Base-by-base conservation (phyloP, 257 asterid species). In the Verbascum thapsus region DNA sequence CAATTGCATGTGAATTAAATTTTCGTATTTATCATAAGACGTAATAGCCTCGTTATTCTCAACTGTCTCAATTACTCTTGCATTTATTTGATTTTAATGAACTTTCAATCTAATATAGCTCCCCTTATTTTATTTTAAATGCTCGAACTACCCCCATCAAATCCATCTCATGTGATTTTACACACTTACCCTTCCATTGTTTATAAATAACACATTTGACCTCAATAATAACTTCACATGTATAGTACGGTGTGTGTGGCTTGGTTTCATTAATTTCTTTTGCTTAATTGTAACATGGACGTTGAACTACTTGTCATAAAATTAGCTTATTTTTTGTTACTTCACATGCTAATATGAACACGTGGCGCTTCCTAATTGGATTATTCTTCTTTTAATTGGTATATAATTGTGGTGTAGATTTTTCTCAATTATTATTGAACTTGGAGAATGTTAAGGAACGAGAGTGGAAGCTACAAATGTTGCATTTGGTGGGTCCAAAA, bases 51-150 rank as follows among this genome's bases (percentile, higher is more conserved):
- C 87, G 86, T 83, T 74, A 78, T 87, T 87, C 85, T 79, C 97
- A 90, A 87, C 97, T 22, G 95, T 78, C 88, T 75, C 95, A 83
- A 83, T 87, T 79, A 79, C 95, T 85, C 62, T 79, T 72, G 91
- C 95, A 87, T 90, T 90, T 85, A 89, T 80, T 81, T 81, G 81
- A 59, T 76, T 84, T 86, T 82, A 84, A 85, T 80, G 88, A 79
- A 67, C 54, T 84, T 76, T 78, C 91, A 89, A 84, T 84, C 86
- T 76, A 82, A 82, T 70, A 67, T 52, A 56, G 39, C 34, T 56
- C 50, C 40, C 58, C 56, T 55, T 26, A 26, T 51, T 61, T 61
- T n/a, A n/a, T n/a, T 77, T 68, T 77, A 63, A 80, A 77, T 75
- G 82, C 80, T 80, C 53, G 78, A 82, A 72, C 78, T 72, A 72